Base-by-base conservation (phyloP, 1,284 basidiomycete genomes). In the Lentinula novae-zelandiae region DNA sequence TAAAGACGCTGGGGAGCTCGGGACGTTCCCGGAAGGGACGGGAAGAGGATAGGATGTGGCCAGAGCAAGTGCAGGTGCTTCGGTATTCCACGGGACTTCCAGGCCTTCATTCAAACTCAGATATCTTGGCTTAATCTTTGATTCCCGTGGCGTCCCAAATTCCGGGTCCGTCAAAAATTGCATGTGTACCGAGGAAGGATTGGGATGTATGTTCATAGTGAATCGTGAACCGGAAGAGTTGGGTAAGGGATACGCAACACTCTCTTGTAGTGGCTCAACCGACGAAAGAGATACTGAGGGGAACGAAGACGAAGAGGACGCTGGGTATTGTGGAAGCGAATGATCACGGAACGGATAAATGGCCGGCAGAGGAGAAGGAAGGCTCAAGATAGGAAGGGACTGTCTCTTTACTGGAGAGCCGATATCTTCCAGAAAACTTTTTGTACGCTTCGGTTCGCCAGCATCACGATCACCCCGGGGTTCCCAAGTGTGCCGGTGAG, bases 391-490 rank as follows among this genome's bases (percentile, higher is more conserved):
- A 2, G 58, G 54, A 8, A 56, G 40, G 0, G 49, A 12, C 12
- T 38, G 36, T 51, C 58, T 60, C 48, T 61, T 61, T 10, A 60
- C 51, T 2, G 63, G 61, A 3, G 64, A 49, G 15, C 8, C 39
- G 8, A 49, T 13, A 9, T 54, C 58, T 31, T 63, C 56, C 17
- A 62, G 38, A 40, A 50, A 66, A 54, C 66, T 69, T 20, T 64
- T 64, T 5, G 69, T 67, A 39, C 72, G 70, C 59, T 68, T 75
- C 10, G 74, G 73, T 64, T 75, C 74, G 8, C 74, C 75, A 7
- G 74, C 73, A 54, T 76, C 74, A 51, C 74, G 71, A 65, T 76
- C 75, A 10, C 73, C 70, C 40, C 68, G 68, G 60, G 68, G 72
- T 48, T 73, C 72, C 75, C 73, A 76, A 34, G 67, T 63, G 56